A percentile compares a stretch with the other conserved stretches of the same genome.
Conservation (phyloP, 345 rosid genomes). For the Eucalyptus viminalis region DNA sequence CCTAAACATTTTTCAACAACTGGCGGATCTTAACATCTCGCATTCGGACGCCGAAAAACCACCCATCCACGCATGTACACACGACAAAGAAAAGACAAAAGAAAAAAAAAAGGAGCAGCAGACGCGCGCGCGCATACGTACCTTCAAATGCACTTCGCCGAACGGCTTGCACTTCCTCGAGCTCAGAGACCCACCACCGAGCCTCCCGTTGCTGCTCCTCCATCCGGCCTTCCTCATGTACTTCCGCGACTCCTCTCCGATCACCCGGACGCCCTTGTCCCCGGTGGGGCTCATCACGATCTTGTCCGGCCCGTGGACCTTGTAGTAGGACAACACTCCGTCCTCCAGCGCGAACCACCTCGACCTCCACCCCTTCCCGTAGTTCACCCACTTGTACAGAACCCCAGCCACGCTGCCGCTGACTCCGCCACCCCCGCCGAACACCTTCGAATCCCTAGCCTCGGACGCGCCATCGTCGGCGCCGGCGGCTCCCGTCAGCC, state of each 20-base stretch:
- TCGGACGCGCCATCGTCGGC: conserved; percentile 3
- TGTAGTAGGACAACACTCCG: conserved; percentile 79
- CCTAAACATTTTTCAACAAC: not conserved
- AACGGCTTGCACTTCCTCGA: conserved; percentile 56
- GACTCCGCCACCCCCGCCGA: conserved; percentile 20
- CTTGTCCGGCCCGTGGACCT: conserved; percentile 92
- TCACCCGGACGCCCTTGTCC: conserved; percentile 57
- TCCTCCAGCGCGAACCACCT: conserved; percentile 89
- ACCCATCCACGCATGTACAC: not conserved
- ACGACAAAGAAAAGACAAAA: not conserved
- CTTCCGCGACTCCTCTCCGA: conserved; percentile 79
- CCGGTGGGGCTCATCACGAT: conserved; percentile 52
- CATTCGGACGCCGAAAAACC: not conserved
- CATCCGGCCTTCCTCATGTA: conserved; percentile 67
- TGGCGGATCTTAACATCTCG: not conserved
- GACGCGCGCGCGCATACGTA: conserved; percentile 9
- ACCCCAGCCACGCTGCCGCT: conserved; percentile 59
- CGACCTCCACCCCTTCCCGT: conserved; percentile 91
- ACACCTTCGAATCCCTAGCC: conserved; percentile 35
- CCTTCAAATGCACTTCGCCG: conserved; percentile 94
- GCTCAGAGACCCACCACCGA: not conserved
- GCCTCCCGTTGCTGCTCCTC: conserved; percentile 22
- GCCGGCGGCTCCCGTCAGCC: not conserved
- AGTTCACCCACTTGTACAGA: conserved; percentile 93
- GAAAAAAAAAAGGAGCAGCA: not conserved